Evolutionary conservation across 2,329 filamentous ascomycete species (phyloP).

Genomic region (Botrytis elliptica): DNA sequence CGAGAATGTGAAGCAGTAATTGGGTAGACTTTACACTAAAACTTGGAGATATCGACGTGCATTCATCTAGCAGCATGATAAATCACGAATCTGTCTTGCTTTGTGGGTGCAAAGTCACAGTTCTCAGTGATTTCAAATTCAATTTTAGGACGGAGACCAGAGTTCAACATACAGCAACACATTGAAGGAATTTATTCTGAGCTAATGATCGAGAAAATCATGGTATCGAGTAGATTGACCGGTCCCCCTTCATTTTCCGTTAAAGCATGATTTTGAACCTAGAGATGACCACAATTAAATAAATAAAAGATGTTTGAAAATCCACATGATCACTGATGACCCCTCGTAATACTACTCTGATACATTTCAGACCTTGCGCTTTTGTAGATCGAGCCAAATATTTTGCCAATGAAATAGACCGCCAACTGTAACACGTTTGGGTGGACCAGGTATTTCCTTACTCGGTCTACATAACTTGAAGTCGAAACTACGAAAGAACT

Average conservation of each 20-base stretch:
- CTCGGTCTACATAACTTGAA: neutral
- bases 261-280: neutral
- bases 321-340: neutral
- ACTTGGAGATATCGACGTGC: neutral
- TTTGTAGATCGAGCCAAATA: neutral
- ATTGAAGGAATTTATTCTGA: neutral
- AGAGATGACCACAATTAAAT: neutral
- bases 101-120: neutral
- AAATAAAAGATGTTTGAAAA: too few species aligned
- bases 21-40: neutral
- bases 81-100: neutral
- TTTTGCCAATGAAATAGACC: constrained; percentile 11
- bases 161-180: neutral
- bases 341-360: neutral
- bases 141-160: neutral
- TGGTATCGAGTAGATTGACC: neutral
- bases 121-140: neutral
- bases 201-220: neutral
- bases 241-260: neutral
- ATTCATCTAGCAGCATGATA: neutral
- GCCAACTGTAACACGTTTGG: neutral
- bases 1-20: neutral
- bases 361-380: neutral
- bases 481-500: neutral
- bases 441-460: constrained; percentile 7